Percentiles rank a stretch among this genome's conserved stretches.
Conservation (phyloP, 805 yeast species). For the Candida coleopterorum region DNA sequence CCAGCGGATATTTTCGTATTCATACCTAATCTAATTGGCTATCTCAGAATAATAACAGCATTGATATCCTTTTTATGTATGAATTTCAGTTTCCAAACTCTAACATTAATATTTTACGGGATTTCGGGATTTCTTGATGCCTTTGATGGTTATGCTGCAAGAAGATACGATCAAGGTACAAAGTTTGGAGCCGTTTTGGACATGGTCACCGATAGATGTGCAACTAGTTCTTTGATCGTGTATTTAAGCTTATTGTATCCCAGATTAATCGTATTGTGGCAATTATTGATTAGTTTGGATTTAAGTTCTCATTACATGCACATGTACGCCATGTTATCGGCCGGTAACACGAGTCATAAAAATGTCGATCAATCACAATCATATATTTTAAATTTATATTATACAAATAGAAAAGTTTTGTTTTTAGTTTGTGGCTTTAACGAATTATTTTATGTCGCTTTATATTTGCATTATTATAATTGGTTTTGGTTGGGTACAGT, state of each 20-base stretch:
- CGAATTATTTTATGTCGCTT: constrained; percentile 87
- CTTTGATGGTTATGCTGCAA: constrained; percentile 92
- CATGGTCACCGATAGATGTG: constrained; percentile 98
- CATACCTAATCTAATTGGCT: constrained; percentile 91
- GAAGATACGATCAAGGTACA: constrained; percentile 83
- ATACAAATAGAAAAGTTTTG: constrained; percentile 76
- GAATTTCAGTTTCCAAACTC: constrained; percentile 73
- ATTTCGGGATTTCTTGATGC: constrained; percentile 93
- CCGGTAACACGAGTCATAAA: constrained; percentile 83
- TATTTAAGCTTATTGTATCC: constrained; percentile 82
- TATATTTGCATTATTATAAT: constrained; percentile 72
- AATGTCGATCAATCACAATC: constrained; percentile 66
- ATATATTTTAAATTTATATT: constrained; percentile 75
- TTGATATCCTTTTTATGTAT: constrained; percentile 74
- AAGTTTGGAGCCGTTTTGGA: constrained; percentile 94
- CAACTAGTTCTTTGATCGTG: constrained; percentile 90
- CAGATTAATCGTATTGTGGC: constrained; percentile 63
- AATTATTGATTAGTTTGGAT: constrained; percentile 75
- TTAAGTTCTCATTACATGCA: constrained; percentile 96
- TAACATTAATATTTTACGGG: constrained; percentile 73
- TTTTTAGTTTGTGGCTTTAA: constrained; percentile 90
- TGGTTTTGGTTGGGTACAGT: constrained; percentile 57
- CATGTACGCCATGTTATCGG: constrained; percentile 87
- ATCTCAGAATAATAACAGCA: constrained; percentile 77
- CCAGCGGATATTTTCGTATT: constrained; percentile 58